Evolutionary conservation across 495 filamentous ascomycete genomes (phyloP).

Genomic region (Penicillium roqueforti): DNA sequence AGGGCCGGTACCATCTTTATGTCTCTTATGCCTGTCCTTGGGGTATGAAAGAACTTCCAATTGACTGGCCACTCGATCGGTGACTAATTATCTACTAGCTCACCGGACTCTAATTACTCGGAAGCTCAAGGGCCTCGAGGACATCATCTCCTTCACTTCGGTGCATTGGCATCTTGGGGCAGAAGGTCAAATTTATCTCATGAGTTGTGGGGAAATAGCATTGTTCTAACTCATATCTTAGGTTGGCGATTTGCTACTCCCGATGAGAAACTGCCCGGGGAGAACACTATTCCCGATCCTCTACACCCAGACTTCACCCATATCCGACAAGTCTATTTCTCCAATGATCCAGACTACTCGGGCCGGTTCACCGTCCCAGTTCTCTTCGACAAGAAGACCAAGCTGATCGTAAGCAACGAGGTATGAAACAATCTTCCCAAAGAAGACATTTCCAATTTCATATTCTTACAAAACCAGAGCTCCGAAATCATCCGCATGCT

Average conservation of each 20-base stretch:
- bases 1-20: slow-evolving; percentile 66
- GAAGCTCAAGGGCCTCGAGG: slow-evolving; percentile 64
- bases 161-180: slow-evolving; percentile 66
- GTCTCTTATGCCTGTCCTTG: slow-evolving; percentile 72
- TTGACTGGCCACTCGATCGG: neutral
- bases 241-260: slow-evolving; percentile 79
- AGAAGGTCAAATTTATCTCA: slow-evolving; percentile 41
- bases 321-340: slow-evolving; percentile 58
- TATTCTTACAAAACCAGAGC: slow-evolving; percentile 24
- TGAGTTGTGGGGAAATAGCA: neutral
- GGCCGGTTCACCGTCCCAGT: slow-evolving; percentile 61
- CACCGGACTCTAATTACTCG: slow-evolving; percentile 64
- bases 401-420: slow-evolving; percentile 55
- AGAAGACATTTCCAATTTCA: neutral
- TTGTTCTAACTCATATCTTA: slow-evolving; percentile 9
- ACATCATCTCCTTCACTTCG: slow-evolving; percentile 59
- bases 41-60: slow-evolving; percentile 41
- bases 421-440: slow-evolving; percentile 19
- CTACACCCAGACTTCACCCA: slow-evolving; percentile 51
- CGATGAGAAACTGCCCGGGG: slow-evolving; percentile 58
- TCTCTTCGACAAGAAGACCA: slow-evolving; percentile 59
- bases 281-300: slow-evolving; percentile 50
- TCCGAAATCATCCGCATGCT: slow-evolving; percentile 66
- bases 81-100: slow-evolving; percentile 33
- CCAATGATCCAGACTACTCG: slow-evolving; percentile 54